These are phyloP conservation scores for Cytospora leucostoma DNA, from an alignment of 2,329 filamentous ascomycete genomes.

Conservation along the genomic window DNA sequence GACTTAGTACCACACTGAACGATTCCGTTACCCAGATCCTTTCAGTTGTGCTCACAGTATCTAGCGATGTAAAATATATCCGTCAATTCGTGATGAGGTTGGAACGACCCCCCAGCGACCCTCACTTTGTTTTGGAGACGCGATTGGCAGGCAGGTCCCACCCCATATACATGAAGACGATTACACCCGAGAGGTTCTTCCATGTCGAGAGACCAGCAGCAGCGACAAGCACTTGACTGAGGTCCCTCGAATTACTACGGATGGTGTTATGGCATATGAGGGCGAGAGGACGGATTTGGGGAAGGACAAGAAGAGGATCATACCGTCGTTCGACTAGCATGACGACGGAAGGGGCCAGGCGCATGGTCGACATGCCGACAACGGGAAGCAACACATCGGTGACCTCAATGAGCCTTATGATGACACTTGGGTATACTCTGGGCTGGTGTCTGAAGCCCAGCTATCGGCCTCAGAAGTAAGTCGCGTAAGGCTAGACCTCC, in stretches of 20 bases:
- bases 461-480: not conserved
- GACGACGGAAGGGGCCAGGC: not conserved
- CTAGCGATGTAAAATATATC: not conserved
- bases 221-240: too few relatives aligned
- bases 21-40: not conserved
- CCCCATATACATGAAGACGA: not conserved
- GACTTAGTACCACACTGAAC: not conserved
- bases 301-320: not conserved
- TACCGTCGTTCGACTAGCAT: not conserved
- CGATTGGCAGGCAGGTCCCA: not conserved
- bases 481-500: not conserved
- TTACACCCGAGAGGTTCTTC: not conserved
- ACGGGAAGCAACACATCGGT: not conserved
- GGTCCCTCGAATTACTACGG: too few relatives aligned
- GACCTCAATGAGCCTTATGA: not conserved
- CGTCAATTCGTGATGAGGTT: conserved; percentile 1
- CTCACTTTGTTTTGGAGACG: conserved; percentile 4
- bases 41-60: not conserved
- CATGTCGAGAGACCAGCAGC: too few relatives aligned
- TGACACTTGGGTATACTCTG: not conserved
- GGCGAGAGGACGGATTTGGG: too few relatives aligned
- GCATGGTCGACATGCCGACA: not conserved
- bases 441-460: not conserved
- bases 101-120: not conserved
- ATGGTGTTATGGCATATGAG: too few relatives aligned